Conservation (phyloP, 345 rosid species). For the Eucalyptus fibrosa region DNA sequence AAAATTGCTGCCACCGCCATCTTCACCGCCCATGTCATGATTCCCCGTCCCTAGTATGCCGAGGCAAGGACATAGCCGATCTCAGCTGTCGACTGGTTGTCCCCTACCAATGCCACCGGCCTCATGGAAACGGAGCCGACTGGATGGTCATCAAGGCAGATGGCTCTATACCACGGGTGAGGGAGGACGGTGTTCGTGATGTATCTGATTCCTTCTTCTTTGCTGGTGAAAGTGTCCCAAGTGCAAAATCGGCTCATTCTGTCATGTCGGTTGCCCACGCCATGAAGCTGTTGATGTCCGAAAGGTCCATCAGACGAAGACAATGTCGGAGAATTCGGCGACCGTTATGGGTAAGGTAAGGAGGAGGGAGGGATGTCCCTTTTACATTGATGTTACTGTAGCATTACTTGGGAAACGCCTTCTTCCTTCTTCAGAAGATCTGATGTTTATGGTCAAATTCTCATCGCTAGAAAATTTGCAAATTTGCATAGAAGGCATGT, state of each 20-base stretch:
- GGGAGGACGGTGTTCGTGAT: slow-evolving; percentile 11
- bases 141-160: slow-evolving; percentile 36
- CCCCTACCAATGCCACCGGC: slow-evolving; percentile 5
- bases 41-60: slow-evolving; percentile 13
- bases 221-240: slow-evolving; percentile 37
- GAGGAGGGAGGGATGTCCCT: background rate
- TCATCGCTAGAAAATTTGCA: background rate
- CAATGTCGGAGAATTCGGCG: background rate
- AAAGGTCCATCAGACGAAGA: slow-evolving; percentile 18
- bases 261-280: slow-evolving; percentile 42
- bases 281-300: slow-evolving; percentile 49
- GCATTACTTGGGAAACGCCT: background rate
- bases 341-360: background rate
- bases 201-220: slow-evolving; percentile 27
- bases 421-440: background rate
- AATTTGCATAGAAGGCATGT: background rate
- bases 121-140: slow-evolving; percentile 41
- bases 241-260: slow-evolving; percentile 31
- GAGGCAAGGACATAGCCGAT: slow-evolving; percentile 9
- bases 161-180: slow-evolving; percentile 63
- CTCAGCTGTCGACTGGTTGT: slow-evolving; percentile 2
- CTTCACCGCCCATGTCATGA: slow-evolving; percentile 13
- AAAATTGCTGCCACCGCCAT: slow-evolving; percentile 26
- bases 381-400: background rate
- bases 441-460: background rate